phyloP scores from a whole-genome alignment of 179 eudicot genomes.

The Gypsophila paniculata region DNA sequence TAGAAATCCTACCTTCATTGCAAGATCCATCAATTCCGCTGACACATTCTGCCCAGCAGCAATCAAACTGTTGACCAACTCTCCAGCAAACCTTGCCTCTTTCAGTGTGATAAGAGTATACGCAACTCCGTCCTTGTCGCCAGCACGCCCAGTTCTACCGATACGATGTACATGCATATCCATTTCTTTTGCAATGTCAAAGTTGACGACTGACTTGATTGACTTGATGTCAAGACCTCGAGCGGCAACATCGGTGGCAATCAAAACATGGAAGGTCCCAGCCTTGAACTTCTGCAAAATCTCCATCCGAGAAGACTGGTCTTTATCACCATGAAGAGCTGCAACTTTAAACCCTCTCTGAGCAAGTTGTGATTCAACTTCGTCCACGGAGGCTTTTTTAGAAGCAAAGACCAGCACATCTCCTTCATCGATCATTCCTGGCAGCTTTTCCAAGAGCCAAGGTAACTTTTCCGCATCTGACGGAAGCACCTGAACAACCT shows the following conservation, averaged over 20 bases:
- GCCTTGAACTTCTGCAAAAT: slow-evolving; percentile 77
- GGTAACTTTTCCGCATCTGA: slow-evolving; percentile 82
- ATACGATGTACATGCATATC: slow-evolving; percentile 99
- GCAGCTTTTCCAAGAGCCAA: slow-evolving; percentile 84
- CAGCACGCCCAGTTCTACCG: slow-evolving; percentile 99
- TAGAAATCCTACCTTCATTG: slow-evolving; percentile 75
- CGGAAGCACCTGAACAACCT: slow-evolving; percentile 73
- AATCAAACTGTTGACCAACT: slow-evolving; percentile 79
- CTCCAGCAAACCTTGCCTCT: slow-evolving; percentile 97
- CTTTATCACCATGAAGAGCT: slow-evolving; percentile 97
- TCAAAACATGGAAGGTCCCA: slow-evolving; percentile 81
- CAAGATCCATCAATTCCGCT: slow-evolving; percentile 81
- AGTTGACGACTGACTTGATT: slow-evolving; percentile 88
- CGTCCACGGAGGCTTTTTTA: slow-evolving; percentile 87
- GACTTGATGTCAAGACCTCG: slow-evolving; percentile 98
- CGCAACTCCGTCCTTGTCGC: slow-evolving; percentile 95
- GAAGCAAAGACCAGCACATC: slow-evolving; percentile 96
- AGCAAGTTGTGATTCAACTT: slow-evolving; percentile 69
- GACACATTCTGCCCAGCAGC: slow-evolving; percentile 97
- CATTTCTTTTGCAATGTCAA: slow-evolving; percentile 95
- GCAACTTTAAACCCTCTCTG: slow-evolving; percentile 80
- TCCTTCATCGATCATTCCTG: slow-evolving; percentile 81
- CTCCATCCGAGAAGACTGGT: slow-evolving; percentile 92
- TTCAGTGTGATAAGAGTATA: slow-evolving; percentile 87
- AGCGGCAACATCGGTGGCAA: slow-evolving; percentile 99